phyloP scores from a whole-genome alignment of 208 protist genomes.

The Leishmania lainsoni region DNA sequence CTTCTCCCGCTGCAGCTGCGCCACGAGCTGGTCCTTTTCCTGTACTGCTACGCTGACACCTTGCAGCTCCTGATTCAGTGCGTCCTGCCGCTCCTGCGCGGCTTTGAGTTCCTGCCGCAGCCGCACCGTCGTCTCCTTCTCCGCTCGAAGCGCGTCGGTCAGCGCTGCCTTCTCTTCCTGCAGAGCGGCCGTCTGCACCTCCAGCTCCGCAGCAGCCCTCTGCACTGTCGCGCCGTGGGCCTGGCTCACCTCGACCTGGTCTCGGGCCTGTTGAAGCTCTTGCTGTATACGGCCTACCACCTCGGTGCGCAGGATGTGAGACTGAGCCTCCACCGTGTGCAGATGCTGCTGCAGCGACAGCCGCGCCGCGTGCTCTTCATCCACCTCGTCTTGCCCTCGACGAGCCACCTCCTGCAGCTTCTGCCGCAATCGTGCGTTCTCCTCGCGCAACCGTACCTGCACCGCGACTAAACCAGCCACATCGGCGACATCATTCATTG shows the following conservation, averaged over 20 bases:
- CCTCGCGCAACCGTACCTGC: conserved; percentile 20
- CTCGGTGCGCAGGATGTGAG: conserved; percentile 26
- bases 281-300: conserved; percentile 21
- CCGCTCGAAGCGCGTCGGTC: neutral
- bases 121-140: conserved; percentile 1
- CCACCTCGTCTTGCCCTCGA: conserved; percentile 33
- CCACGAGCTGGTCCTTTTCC: conserved; percentile 12
- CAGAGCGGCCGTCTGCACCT: neutral
- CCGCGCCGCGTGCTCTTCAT: conserved; percentile 29
- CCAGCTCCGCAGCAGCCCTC: conserved; percentile 6
- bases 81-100: conserved; percentile 5
- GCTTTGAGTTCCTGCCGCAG: conserved; percentile 17
- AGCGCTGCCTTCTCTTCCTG: conserved; percentile 3
- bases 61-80: neutral
- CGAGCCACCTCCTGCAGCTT: conserved; percentile 29
- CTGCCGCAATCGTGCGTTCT: conserved; percentile 27
- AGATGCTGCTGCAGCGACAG: conserved; percentile 27
- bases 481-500: neutral
- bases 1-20: conserved; percentile 33
- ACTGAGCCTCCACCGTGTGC: conserved; percentile 16
- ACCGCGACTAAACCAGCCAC: neutral
- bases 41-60: neutral
- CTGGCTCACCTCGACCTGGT: conserved; percentile 12
- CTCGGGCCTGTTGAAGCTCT: conserved; percentile 10
- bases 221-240: conserved; percentile 15